Evolutionary conservation across 139 green algal species (phyloP), one percentile per base, ranked within the genome.

Genomic region (Zygnema cylindricum): DNA sequence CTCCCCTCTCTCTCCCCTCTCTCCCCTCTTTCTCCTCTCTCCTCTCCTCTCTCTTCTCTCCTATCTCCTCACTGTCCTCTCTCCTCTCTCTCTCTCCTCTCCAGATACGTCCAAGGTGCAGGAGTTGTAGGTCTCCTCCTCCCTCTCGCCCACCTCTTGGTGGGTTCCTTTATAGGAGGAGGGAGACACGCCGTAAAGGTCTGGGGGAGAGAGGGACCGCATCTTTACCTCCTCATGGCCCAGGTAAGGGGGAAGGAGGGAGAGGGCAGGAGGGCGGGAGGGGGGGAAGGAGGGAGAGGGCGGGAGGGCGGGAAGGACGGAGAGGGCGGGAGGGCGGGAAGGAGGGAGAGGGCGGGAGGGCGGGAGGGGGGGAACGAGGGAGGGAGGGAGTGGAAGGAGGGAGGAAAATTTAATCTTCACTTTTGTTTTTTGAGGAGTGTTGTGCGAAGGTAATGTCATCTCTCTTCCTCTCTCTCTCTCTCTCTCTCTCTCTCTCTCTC

Each of bases 31-130:
- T 1, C 35, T 69, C 30, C n/a, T 32, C 1, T 82, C 75, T 32
- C 1, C 35, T 1, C 1, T 1, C 75, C 1, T 63, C 1, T 69
- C 1, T 82, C 75, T 69, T 1, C 75, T 25, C 55, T 25, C 75
- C 25, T 82, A 1, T 41, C 1, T 2, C 25, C n/a, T 1, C 7
- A 25, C 55, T 1, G 40, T 32, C 7, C 25, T 1, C 7, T 76
- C 35, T 33, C 16, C 2, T 30, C 77, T 36, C 1, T 36, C 35
- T 63, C 16, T 63, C 49, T 7, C 49, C 16, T 63, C 16, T 79
- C 3, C 71, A 16, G 36, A 16, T 2, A 0, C 95, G 95, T 54
- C 95, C 94, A 42, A 96, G 96, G 76, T 98, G 98, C 92, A 98
- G 96, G 30, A 49, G 43, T 33, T 40, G 25, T 82, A 49, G 30